Evolutionary conservation across 2,329 filamentous ascomycete genomes (phyloP), one percentile per base, ranked within the genome.

Genomic region (Talaromyces albobiverticillius): DNA sequence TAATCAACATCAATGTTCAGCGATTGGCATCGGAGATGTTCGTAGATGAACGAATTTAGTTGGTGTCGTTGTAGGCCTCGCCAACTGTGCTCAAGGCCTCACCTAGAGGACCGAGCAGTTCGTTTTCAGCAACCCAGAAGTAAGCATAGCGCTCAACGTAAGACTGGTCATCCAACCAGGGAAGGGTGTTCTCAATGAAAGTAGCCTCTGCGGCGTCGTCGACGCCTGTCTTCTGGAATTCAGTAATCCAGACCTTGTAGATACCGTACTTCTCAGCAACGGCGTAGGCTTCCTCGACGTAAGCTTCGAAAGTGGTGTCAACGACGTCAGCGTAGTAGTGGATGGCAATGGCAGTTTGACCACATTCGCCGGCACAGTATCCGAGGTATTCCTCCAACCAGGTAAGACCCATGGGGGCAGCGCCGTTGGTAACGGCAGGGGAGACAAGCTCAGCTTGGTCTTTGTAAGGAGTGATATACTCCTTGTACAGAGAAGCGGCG

Each of bases 141-240:
- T 74, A 77, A 4, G 74, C 67, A 56, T 77, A 78, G 36, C 72
- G 66, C n/a, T 67, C 63, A 26, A 78, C 72, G 11, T 55, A 67
- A 4, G 53, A 11, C 43, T 71, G 65, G 3, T 45, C 45, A 51
- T 77, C 73, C 45, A 77, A 60, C 67, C 68, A 76, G 23, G 67
- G 66, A 8, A 71, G 47, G 4, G 71, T 72, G 36, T 71, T 54
- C 1, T 60, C 54, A 40, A 78, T 61, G 64, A 76, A 77, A 4
- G 62, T 42, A 23, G 65, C 65, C 22, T 63, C 56, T 23, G 61
- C 54, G 4, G 63, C 50, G 4, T 63, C 54, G 0, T 60, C 47
- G 13, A 62, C 57, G 25, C 60, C 66, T 26, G 71, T 67, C 10
- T 34, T 36, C 11, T 67, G 70, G 57, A 76, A 77, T 61, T 78